These are phyloP conservation scores for Lactarius sp. DNA, from an alignment of 768 basidiomycete species.

Conservation along the genomic window DNA sequence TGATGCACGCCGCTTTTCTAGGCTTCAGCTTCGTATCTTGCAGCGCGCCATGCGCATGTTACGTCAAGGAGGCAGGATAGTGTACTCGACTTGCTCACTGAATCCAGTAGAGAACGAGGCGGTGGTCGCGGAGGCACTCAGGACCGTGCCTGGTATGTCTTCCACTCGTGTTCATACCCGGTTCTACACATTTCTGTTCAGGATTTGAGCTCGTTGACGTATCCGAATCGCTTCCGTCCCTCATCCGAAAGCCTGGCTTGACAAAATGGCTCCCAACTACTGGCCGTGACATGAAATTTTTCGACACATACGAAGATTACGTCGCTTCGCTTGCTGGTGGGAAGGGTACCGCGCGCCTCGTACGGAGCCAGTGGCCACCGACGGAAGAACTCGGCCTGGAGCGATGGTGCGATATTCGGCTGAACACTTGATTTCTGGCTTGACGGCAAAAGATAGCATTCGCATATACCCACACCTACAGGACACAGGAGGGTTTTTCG, in stretches of 20 bases:
- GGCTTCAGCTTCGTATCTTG: conserved; percentile 89
- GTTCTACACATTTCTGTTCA: conserved; percentile 27
- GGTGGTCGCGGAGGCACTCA: conserved; percentile 81
- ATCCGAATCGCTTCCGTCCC: conserved; percentile 60
- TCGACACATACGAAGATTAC: conserved; percentile 59
- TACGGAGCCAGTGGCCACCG: conserved; percentile 76
- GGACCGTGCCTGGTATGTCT: conserved; percentile 56
- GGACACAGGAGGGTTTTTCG: conserved; percentile 96
- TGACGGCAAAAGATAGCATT: conserved; percentile 45
- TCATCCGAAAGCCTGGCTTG: conserved; percentile 72
- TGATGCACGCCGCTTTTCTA: conserved; percentile 32
- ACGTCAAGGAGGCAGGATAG: conserved; percentile 79
- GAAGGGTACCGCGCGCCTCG: conserved; percentile 56
- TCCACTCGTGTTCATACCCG: not conserved
- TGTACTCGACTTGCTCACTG: conserved; percentile 96
- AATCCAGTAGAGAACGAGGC: conserved; percentile 98
- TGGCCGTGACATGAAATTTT: conserved; percentile 47
- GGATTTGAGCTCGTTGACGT: conserved; percentile 81
- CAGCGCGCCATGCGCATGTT: conserved; percentile 90
- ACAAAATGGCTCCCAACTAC: conserved; percentile 73
- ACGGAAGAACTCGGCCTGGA: conserved; percentile 55
- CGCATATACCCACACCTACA: conserved; percentile 93
- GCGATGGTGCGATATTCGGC: conserved; percentile 54
- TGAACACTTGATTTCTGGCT: not conserved
- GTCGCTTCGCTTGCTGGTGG: conserved; percentile 45